Evolutionary conservation across 2,329 filamentous ascomycete species (phyloP), one percentile per base, ranked within the genome.

Genomic region (Aspergillus pseudoviridinutans): DNA sequence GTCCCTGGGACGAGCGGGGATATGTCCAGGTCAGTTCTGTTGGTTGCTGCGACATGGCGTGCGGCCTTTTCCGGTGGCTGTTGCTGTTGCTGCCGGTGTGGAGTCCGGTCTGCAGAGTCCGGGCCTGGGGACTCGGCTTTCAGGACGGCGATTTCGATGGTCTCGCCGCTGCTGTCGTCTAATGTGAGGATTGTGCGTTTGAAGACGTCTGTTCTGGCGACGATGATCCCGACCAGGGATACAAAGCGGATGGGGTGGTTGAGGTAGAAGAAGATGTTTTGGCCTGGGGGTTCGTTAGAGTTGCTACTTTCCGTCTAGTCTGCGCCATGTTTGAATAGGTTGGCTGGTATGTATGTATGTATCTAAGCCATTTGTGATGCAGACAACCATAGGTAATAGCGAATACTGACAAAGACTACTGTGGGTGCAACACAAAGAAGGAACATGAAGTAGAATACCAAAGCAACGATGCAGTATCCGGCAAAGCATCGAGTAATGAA

Each of bases 221-320:
- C 86, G 24, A 93, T 81, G 8, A 91, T 73, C 29, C 90, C 90
- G 7, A 86, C 82, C 32, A 92, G 73, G 60, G 87, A 86, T 54
- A 90, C 83, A 84, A 87, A 92, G 80, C 86, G 85, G 64, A 93
- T 85, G 0, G 90, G 90, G 63, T 92, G 85, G 71, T 92, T 92
- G 51, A 80, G 74, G 75, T 86, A 81, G 72, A 92, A 91, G 72
- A 81, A 84, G 42, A 84, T 73, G 51, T 79, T 76, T 67, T 84
- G 82, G 49, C 79, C 82, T 84, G 58, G 17, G 17, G 14, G 9
- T 49, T 46, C 27, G 50, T 58, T 58, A 57, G 46, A n/a, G 7
- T 9, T 14, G 28, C 20, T 50, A 51, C 28, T 50, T 24, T 54
- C 46, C 28, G 41, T 35, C 47, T 29, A 38, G 49, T 47, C 9